Percentiles rank a stretch among this genome's conserved stretches.
Evolutionary conservation across 345 rosid genomes (phyloP).

Genomic region (Acer negundo): DNA sequence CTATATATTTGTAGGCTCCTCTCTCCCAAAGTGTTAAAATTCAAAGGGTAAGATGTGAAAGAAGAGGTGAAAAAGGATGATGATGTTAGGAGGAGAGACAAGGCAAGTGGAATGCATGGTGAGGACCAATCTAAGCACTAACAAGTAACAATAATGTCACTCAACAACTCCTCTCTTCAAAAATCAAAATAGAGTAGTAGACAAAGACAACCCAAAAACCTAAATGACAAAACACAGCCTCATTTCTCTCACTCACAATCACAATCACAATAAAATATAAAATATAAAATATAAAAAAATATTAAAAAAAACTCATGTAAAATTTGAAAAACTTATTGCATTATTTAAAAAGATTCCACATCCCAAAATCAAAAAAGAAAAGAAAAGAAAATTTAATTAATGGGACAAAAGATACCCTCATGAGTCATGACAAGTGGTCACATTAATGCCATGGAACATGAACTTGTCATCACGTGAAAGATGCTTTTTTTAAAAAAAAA

Average conservation of each 20-base stretch:
- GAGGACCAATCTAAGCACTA: conserved; percentile 28
- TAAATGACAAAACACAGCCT: conserved; percentile 24
- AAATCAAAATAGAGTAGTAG: conserved; percentile 23
- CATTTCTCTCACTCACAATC: background rate
- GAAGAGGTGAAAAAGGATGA: conserved; percentile 15
- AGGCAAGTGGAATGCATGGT: conserved; percentile 28
- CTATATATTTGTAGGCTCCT: too few species aligned
- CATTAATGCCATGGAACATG: conserved; percentile 27
- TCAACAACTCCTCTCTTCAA: conserved; percentile 27
- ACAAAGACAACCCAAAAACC: conserved; percentile 29
- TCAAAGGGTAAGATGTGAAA: conserved; percentile 9
- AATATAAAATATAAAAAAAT: background rate
- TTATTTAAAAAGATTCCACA: conserved; percentile 35
- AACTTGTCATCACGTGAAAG: conserved; percentile 48
- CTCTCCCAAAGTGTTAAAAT: background rate
- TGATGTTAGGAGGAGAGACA: background rate
- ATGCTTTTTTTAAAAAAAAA: conserved; percentile 24
- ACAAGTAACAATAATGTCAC: conserved; percentile 38
- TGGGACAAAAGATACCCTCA: conserved; percentile 29
- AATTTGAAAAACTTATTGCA: conserved; percentile 10
- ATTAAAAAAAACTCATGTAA: background rate
- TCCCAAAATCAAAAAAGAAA: conserved; percentile 1
- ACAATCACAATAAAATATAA: too few species aligned
- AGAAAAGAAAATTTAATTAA: background rate
- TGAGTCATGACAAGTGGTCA: conserved; percentile 4